Evolutionary conservation across 2,329 filamentous ascomycete genomes (phyloP), one percentile per base, ranked within the genome.

Genomic region (Nigrograna mackinnonii): DNA sequence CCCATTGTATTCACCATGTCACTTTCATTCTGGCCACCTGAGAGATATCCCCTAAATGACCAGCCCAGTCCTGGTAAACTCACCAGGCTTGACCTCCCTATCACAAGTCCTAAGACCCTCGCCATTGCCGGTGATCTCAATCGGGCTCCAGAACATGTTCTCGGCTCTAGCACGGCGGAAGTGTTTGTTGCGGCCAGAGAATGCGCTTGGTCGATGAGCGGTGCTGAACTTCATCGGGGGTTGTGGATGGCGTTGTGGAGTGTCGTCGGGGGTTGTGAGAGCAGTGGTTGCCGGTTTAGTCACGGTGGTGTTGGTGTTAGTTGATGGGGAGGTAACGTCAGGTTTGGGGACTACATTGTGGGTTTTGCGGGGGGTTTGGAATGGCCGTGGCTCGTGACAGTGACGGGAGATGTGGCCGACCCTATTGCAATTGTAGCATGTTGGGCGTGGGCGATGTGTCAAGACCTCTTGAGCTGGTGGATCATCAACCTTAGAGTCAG

Each of bases 41-140:
- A n/a, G n/a, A n/a, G n/a, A n/a, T n/a, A n/a, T n/a, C n/a, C n/a
- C n/a, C 35, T 49, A 54, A 28, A 56, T 26, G 12, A 35, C 13
- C 6, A 56, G 40, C 4, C 47, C 49, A 16, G 44, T 46, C 1
- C 51, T 41, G 6, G 52, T 57, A 18, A 43, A 28, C 39, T 58
- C 46, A 4, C 51, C 48, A 14, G 16, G 19, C 5, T 44, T 30
- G 16, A 51, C 50, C 38, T 52, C 47, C 12, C 44, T 39, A 26
- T 50, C 49, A 28, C 50, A 56, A 7, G 54, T 56, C 12, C 21
- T 35, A 3, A 54, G 20, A 4, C 47, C 50, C 22, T 52, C 49
- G 7, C 49, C 54, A 26, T 51, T 52, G 6, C 37, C 17, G 4
- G 12, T 9, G 17, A 48, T 30, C 13, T 46, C 44, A 17, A 56